These are phyloP conservation scores for Sugiyamaella paludigena DNA, from an alignment of 1,139 yeast species.

Conservation along the genomic window DNA sequence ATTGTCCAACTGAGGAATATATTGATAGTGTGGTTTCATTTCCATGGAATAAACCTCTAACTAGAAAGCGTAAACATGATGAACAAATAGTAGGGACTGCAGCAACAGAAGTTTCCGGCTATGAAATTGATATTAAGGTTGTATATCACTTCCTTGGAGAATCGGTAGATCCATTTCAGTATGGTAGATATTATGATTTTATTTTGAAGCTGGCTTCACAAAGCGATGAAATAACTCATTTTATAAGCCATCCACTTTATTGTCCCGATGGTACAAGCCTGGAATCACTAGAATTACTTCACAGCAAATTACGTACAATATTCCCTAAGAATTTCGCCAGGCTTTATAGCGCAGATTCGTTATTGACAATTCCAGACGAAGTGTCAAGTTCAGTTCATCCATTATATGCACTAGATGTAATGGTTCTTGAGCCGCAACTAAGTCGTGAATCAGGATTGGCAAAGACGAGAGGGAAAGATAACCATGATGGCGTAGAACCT, in stretches of 20 bases:
- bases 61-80: slow-evolving; percentile 7
- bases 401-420: slow-evolving; percentile 20
- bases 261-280: slow-evolving; percentile 61
- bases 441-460: slow-evolving; percentile 15
- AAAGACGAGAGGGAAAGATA: slow-evolving; percentile 16
- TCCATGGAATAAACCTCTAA: slow-evolving; percentile 27
- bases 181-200: slow-evolving; percentile 43
- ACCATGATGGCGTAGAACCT: neutral
- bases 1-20: slow-evolving; percentile 61
- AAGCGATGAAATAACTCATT: slow-evolving; percentile 58
- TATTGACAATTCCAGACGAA: slow-evolving; percentile 18
- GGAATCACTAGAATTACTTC: slow-evolving; percentile 52
- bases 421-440: slow-evolving; percentile 25
- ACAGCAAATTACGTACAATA: slow-evolving; percentile 56
- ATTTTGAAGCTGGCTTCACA: slow-evolving; percentile 40
- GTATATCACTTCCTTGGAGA: slow-evolving; percentile 79
- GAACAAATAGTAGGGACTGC: slow-evolving; percentile 34
- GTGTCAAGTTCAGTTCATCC: slow-evolving; percentile 16
- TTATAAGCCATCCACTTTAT: slow-evolving; percentile 66
- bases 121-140: slow-evolving; percentile 42
- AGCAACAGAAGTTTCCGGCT: slow-evolving; percentile 5
- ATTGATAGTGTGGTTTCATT: slow-evolving; percentile 36
- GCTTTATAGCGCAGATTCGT: slow-evolving; percentile 39
- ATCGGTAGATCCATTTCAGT: slow-evolving; percentile 49
- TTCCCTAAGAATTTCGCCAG: slow-evolving; percentile 53